Conservation (phyloP, 2,329 filamentous ascomycete species). For the Penicillium sp. region DNA sequence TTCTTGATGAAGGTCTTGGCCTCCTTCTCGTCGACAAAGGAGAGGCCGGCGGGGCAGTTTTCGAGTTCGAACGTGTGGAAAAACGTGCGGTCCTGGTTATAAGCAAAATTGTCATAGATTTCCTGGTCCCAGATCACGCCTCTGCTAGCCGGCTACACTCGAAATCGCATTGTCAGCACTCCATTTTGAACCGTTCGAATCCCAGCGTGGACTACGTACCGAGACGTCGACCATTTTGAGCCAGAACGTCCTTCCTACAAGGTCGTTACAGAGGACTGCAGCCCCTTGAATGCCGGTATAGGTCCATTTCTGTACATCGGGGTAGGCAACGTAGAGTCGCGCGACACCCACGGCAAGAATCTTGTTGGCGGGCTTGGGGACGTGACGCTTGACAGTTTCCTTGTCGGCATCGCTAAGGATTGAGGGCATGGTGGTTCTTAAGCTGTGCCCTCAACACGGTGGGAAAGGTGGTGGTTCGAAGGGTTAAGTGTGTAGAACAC, state of each 20-base stretch:
- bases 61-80: constrained; percentile 98
- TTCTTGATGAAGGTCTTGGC: constrained; percentile 97
- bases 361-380: constrained; percentile 94
- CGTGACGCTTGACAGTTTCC: constrained; percentile 90
- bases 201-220: constrained; percentile 57
- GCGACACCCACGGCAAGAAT: constrained; percentile 95
- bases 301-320: constrained; percentile 82
- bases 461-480: constrained; percentile 7
- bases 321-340: constrained; percentile 89
- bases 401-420: constrained; percentile 91
- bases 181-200: background rate
- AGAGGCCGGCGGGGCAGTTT: constrained; percentile 84
- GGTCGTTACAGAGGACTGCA: constrained; percentile 85
- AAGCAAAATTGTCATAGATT: constrained; percentile 90
- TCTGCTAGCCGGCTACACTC: constrained; percentile 66
- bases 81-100: constrained; percentile 96
- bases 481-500: constrained; percentile 16
- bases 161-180: constrained; percentile 12
- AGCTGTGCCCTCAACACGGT: constrained; percentile 2
- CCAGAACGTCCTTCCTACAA: constrained; percentile 96
- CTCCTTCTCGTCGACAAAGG: constrained; percentile 96
- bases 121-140: constrained; percentile 98
- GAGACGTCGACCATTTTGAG: constrained; percentile 96
- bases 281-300: constrained; percentile 94
- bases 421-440: constrained; percentile 52